Base-by-base conservation (phyloP, 257 asterid species). In the Echites panduratus region DNA sequence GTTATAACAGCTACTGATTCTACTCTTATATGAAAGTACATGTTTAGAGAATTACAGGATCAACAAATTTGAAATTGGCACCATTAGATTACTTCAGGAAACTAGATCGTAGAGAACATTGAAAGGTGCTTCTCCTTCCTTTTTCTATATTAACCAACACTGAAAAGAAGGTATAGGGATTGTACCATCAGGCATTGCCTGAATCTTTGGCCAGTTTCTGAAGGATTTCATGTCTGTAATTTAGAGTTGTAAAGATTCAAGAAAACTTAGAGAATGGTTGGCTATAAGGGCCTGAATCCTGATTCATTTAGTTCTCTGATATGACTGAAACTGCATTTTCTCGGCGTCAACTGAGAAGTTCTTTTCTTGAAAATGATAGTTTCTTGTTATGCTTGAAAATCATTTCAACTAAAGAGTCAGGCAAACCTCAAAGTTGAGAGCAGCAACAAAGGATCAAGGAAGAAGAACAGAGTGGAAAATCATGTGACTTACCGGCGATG, bases 401-500 rank as follows among this genome's bases (percentile, higher is more conserved):
- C 64, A 29, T 20, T 48, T 35, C 38, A 38, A 40, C 2, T 29
- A n/a, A 14, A 35, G 11, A 50, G 49, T 3, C 41, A n/a, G 41
- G 71, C 49, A 19, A 19, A 5, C 57, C 32, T 7, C 41, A 45
- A 24, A 48, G 44, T 56, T 32, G 41, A 32, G 1, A 14, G 17
- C 19, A 12, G n/a, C 71, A 38, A 65, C 32, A 10, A 4, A 52
- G 10, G 40, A 59, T 40, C 32, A 53, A n/a, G 27, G 20, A 52
- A 40, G 10, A 19, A 52, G n/a, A n/a, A 35, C 47, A 9, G 19
- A 57, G 35, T 9, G 38, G 19, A 20, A 70, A 70, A 61, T 63
- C 12, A 58, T 6, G 66, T 43, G 68, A 85, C 76, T 29, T 72
- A 90, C 96, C 98, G 78, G n/a, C 97, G 97, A 83, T 93, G 97